phyloP scores from a whole-genome alignment of 495 filamentous ascomycete species.

The Trichocladium antarcticum region DNA sequence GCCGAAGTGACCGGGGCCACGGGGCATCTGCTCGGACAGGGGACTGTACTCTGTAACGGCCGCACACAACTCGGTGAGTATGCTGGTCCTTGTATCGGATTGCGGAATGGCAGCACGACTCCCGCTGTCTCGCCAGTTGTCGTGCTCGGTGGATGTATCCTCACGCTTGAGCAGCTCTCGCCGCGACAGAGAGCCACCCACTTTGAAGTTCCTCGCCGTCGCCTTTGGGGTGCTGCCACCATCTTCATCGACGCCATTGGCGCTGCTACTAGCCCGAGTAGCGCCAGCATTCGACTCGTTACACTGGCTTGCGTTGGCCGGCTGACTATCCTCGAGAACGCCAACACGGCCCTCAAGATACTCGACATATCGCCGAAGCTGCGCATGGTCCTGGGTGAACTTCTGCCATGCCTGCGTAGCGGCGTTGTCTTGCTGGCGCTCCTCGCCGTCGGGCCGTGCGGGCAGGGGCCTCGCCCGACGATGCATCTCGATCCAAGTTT shows the following conservation, averaged over 20 bases:
- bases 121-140: neutral
- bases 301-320: neutral
- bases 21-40: conserved; percentile 1
- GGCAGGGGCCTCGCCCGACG: conserved; percentile 8
- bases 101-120: neutral
- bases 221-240: conserved; percentile 1
- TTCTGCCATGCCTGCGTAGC: conserved; percentile 9
- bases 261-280: neutral
- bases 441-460: conserved; percentile 3
- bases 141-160: neutral
- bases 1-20: neutral
- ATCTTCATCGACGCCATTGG: neutral
- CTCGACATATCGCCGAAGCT: conserved; percentile 16
- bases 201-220: neutral
- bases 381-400: conserved; percentile 10
- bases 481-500: conserved; percentile 19
- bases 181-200: conserved; percentile 4
- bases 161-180: conserved; percentile 6
- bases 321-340: conserved; percentile 1
- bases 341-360: conserved; percentile 12
- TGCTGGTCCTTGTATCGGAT: conserved; percentile 19
- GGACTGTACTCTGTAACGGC: conserved; percentile 22
- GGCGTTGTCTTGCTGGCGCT: neutral
- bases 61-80: conserved; percentile 19
- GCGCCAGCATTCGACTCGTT: neutral